These are phyloP conservation scores for Arachis stenosperma DNA, from an alignment of 306 rosid species.

Conservation along the genomic window DNA sequence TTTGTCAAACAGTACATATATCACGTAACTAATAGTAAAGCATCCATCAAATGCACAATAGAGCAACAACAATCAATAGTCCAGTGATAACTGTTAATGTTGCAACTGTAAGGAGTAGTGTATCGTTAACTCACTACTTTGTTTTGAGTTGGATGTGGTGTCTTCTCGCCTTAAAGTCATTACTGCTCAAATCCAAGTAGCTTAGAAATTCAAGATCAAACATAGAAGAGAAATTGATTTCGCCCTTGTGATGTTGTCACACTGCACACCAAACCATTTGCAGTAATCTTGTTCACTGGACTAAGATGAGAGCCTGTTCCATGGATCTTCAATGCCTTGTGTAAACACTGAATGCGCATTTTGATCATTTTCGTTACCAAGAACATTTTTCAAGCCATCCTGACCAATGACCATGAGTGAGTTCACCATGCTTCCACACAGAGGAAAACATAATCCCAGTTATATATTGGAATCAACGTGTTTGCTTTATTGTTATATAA, in stretches of 20 bases:
- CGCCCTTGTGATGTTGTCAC: constrained; percentile 18
- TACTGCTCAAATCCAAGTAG: neutral
- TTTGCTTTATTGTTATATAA: neutral
- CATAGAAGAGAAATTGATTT: neutral
- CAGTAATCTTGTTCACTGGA: constrained; percentile 5
- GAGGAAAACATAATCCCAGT: neutral
- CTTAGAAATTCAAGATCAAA: neutral
- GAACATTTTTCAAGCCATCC: neutral
- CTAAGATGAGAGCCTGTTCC: constrained; percentile 5
- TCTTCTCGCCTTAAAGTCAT: no score
- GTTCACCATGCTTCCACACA: no score
- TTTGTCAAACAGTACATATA: no score
- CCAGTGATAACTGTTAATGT: no score
- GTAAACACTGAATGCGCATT: neutral
- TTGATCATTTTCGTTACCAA: neutral
- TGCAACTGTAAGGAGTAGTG: no score
- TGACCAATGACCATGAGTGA: neutral
- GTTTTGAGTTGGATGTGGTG: neutral
- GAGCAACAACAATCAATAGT: no score
- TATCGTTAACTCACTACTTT: no score
- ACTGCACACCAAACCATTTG: constrained; percentile 1
- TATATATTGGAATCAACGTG: neutral
- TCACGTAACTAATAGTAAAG: no score
- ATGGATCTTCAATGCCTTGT: constrained; percentile 7
- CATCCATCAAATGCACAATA: no score